A percentile compares a stretch with the other conserved stretches of the same genome.
Evolutionary conservation across 2,329 filamentous ascomycete species (phyloP).

Genomic region (Periconia macrospinosa): DNA sequence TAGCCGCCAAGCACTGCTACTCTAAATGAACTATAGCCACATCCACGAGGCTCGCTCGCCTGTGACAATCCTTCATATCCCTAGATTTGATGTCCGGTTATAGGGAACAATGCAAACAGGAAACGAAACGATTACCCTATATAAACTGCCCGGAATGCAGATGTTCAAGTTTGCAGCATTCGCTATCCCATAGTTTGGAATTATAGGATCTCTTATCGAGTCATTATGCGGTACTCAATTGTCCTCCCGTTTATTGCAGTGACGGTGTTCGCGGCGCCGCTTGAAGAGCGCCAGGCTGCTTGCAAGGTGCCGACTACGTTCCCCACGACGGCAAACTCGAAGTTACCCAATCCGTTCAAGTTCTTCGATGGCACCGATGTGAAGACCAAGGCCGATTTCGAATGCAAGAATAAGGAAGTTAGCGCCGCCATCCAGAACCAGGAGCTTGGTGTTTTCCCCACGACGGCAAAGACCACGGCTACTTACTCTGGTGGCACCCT

Average conservation of each 20-base stretch:
- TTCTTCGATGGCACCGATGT: slow-evolving; percentile 41
- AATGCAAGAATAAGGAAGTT: slow-evolving; percentile 43
- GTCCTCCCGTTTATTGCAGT: slow-evolving; percentile 32
- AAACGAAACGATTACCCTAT: slow-evolving; percentile 12
- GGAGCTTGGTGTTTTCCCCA: slow-evolving; percentile 43
- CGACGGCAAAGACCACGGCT: slow-evolving; percentile 35
- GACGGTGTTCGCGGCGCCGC: slow-evolving; percentile 30
- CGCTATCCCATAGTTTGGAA: not conserved
- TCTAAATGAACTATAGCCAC: slow-evolving; percentile 34
- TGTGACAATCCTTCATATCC: slow-evolving; percentile 26
- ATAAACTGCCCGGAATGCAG: slow-evolving; percentile 10
- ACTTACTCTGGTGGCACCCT: slow-evolving; percentile 34
- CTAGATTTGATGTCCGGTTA: slow-evolving; percentile 26
- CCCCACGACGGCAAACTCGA: slow-evolving; percentile 31
- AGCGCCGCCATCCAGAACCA: slow-evolving; percentile 39
- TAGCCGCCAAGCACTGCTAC: slow-evolving; percentile 24
- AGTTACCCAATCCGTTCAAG: slow-evolving; percentile 43
- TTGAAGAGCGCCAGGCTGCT: slow-evolving; percentile 33
- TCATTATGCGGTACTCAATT: slow-evolving; percentile 38
- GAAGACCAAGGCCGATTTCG: slow-evolving; percentile 37
- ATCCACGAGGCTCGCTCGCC: slow-evolving; percentile 23
- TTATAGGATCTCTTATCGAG: not conserved
- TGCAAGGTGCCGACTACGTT: slow-evolving; percentile 36
- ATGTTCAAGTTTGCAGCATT: slow-evolving; percentile 9
- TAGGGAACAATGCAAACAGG: slow-evolving; percentile 9